Evolutionary conservation across 2,329 filamentous ascomycete species (phyloP), one percentile per base, ranked within the genome.

Genomic region (Corynespora cassiicola): DNA sequence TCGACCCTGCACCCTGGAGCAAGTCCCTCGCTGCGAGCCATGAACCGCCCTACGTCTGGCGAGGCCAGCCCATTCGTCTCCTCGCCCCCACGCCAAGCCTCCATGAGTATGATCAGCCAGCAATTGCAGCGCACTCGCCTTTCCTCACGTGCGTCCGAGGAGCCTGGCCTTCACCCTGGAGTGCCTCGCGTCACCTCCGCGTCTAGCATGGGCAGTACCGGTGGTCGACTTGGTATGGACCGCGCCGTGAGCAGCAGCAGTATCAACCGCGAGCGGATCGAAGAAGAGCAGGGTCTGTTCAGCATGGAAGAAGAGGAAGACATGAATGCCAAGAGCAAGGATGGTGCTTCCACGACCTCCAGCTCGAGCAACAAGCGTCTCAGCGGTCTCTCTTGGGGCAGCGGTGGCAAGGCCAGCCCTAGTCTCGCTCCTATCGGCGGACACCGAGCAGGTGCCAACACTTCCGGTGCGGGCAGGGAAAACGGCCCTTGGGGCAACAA

Each of bases 21-120:
- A 17, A 79, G 73, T 45, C 76, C 76, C n/a, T 71, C 72, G 16
- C 52, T 80, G 11, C 74, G 76, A 11, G 74, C 78, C 26, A 75
- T 78, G 23, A 71, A 71, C 48, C 72, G 75, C 9, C 70, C 74
- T 4, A 55, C 68, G 3, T 70, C 74, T 6, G 73, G 72, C 20
- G 76, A 79, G 44, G 64, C 72, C 9, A 75, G 75, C 28, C 68
- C 77, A 23, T 75, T 77, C 41, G 58, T 82, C 25, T 74, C 78
- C 5, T 80, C 77, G 19, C 78, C 81, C 10, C 74, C 76, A 19
- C 74, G 78, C 14, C 79, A 81, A 53, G 71, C 77, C 4, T 78
- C 78, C 10, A 81, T 82, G 73, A 80, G 78, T 35, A 81, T 81
- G 74, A 78, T 84, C 37, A 81, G 79, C 30, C 79, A 82, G 55